These are phyloP conservation scores for Pseudogymnoascus sp. DNA, from an alignment of 2,329 filamentous ascomycete species.

Conservation along the genomic window DNA sequence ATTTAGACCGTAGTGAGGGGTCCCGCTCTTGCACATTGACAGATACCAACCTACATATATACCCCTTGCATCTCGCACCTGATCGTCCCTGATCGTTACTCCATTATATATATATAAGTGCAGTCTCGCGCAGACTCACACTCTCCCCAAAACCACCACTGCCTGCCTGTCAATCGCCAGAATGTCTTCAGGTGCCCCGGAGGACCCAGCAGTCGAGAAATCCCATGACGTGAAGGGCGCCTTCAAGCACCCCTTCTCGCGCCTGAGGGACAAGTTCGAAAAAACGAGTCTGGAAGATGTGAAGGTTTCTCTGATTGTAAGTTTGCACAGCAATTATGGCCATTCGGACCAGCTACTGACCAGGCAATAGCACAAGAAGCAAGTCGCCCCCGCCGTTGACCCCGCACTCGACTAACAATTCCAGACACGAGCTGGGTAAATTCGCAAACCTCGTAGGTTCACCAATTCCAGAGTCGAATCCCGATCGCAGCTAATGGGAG, in stretches of 20 bases:
- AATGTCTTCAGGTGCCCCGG: not conserved
- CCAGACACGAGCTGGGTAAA: conserved; percentile 53
- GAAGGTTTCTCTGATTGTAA: conserved; percentile 44
- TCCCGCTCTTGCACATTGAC: conserved; percentile 2
- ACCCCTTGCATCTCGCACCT: not conserved
- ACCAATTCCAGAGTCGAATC: not conserved
- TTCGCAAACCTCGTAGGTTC: conserved; percentile 50
- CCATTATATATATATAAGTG: not conserved
- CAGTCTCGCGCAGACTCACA: not conserved
- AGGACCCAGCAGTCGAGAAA: conserved; percentile 21
- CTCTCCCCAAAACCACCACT: not conserved
- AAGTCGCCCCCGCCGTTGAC: conserved; percentile 15
- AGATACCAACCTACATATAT: not conserved
- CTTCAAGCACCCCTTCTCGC: conserved; percentile 37
- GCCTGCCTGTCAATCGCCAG: not conserved
- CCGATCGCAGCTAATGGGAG: not conserved
- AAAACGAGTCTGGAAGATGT: conserved; percentile 48
- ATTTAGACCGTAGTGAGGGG: not conserved
- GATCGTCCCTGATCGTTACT: not conserved
- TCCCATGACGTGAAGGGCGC: conserved; percentile 31
- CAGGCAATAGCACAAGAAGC: conserved; percentile 47
- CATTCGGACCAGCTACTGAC: not conserved
- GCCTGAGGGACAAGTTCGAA: conserved; percentile 41
- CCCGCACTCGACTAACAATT: not conserved
- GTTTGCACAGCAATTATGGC: not conserved